Conservation (phyloP, 2,329 filamentous ascomycete species). For the Seiridium cupressi region DNA sequence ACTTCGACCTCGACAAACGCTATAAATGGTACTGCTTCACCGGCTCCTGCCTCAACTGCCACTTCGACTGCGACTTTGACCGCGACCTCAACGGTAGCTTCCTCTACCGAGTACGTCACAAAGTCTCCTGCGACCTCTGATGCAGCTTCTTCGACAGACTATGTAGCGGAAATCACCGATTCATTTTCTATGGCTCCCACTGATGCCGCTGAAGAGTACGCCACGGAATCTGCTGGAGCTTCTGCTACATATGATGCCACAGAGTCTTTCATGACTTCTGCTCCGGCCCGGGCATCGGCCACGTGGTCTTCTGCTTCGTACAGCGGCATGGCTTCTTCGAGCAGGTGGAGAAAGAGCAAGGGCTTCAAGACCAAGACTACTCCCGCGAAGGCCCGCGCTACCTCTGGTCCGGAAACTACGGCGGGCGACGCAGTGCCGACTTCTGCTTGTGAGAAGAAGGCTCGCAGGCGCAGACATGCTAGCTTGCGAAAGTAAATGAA, state of each 20-base stretch:
- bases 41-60: background rate
- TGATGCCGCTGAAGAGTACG: too few relatives aligned
- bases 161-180: too few relatives aligned
- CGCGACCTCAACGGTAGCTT: background rate
- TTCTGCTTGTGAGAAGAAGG: background rate
- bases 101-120: too few relatives aligned
- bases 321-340: background rate
- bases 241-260: too few relatives aligned
- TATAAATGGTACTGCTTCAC: background rate
- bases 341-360: background rate
- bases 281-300: too few relatives aligned
- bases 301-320: too few relatives aligned
- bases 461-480: background rate
- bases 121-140: too few relatives aligned
- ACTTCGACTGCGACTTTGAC: background rate
- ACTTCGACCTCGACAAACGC: background rate
- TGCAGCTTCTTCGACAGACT: too few relatives aligned
- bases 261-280: too few relatives aligned
- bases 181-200: too few relatives aligned
- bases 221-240: too few relatives aligned
- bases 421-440: too few relatives aligned
- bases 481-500: background rate
- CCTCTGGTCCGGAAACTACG: background rate
- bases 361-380: background rate
- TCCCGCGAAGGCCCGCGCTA: background rate